Conservation (phyloP, 495 filamentous ascomycete genomes). For the Xeromyces bisporus region DNA sequence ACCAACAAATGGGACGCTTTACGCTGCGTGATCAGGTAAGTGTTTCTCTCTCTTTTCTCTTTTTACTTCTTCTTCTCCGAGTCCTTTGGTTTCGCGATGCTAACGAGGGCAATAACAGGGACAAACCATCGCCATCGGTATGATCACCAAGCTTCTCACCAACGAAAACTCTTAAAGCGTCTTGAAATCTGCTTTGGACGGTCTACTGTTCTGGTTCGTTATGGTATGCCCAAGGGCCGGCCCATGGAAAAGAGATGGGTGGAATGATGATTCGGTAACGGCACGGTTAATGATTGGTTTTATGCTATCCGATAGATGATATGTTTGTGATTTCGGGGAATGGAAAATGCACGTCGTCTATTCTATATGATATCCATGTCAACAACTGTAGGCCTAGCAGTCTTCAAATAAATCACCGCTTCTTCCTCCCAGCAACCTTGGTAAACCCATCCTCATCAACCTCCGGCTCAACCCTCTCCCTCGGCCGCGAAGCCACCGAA, state of each 20-base stretch:
- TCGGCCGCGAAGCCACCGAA: slow-evolving; percentile 34
- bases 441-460: slow-evolving; percentile 91
- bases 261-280: no score
- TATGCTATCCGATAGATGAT: no score
- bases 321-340: no score
- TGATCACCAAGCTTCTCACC: slow-evolving; percentile 71
- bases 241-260: no score
- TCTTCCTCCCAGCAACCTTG: slow-evolving; percentile 67
- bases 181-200: no score
- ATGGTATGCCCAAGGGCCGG: no score
- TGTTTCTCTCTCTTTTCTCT: not conserved
- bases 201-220: no score
- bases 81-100: slow-evolving; percentile 8
- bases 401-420: slow-evolving; percentile 13
- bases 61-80: not conserved
- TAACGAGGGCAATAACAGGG: slow-evolving; percentile 35
- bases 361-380: not conserved
- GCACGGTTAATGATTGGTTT: no score
- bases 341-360: no score
- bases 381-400: not conserved
- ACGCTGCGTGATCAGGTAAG: slow-evolving; percentile 84
- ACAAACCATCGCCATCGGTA: slow-evolving; percentile 93
- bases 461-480: slow-evolving; percentile 53
- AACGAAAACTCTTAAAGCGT: no score
- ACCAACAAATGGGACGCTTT: slow-evolving; percentile 85